Base-by-base conservation (phyloP, 202 grass and related monocot species). In the Panicum virgatum region DNA sequence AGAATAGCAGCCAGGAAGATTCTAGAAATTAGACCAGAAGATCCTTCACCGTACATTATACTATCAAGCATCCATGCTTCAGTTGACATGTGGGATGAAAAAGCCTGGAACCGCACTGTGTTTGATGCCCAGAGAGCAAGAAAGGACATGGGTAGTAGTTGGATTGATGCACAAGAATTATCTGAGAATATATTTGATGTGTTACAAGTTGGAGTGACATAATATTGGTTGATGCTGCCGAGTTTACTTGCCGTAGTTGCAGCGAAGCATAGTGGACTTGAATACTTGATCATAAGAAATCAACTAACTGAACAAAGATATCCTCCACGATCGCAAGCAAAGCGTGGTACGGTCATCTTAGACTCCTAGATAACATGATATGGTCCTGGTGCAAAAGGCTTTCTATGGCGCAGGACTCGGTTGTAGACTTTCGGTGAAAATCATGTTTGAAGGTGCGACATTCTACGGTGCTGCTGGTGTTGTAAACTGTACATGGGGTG, bases 1-100 rank as follows among this genome's bases (percentile, higher is more conserved):
- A 91, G 87, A 62, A 27, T 85, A 34, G 84, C 82, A 42, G 92
- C 92, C 60, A 87, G 87, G 82, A 91, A 91, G 30, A 88, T 94
- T 77, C 73, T 90, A 61, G 73, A 91, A 68, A 90, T 91, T 45
- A 78, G 70, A 52, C 89, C 89, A 54, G 82, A 86, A 32, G 87
- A 94, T 70, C 85, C 89, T 91, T 92, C 89, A 40, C 82, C 92
- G 6, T 94, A 92, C 66, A 86, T 94, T 59, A 70, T 48, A 66
- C 81, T 94, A 79, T 91, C 92, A 27, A 83, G 52, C 50, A 83
- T 94, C 47, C 82, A 94, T 86, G 92, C 92, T 89, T 94, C 87
- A 16, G 32, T 85, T 81, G 82, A 82, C 67, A 89, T 87, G 92
- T 94, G 89, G 89, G 89, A 94, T 50, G 67, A 82, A 57, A 94